These are phyloP conservation scores for Xanthoceras sorbifolium DNA, from an alignment of 345 rosid species.

Conservation along the genomic window DNA sequence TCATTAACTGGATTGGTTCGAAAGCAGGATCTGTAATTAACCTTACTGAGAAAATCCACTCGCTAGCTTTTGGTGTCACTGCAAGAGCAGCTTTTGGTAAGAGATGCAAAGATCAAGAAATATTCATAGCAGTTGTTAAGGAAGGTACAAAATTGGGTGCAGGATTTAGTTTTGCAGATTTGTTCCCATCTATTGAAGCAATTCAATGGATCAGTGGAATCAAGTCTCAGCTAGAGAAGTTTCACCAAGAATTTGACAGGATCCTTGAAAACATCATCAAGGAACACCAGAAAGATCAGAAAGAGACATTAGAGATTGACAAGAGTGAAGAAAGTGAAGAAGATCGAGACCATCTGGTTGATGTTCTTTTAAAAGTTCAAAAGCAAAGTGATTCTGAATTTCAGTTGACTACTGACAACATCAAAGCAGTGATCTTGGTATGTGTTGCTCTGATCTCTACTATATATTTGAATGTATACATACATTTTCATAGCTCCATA, in stretches of 20 bases:
- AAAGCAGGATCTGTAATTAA: background rate
- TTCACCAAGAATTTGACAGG: background rate
- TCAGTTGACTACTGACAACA: slow-evolving; percentile 14
- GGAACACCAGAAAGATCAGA: slow-evolving; percentile 4
- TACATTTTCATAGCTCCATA: too few species aligned
- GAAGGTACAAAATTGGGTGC: background rate
- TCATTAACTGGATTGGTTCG: background rate
- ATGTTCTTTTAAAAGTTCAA: slow-evolving; percentile 36
- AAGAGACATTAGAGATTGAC: background rate
- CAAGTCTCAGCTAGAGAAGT: background rate
- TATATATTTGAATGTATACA: too few species aligned
- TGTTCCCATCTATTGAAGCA: background rate
- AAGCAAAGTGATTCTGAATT: slow-evolving; percentile 26
- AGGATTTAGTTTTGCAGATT: background rate
- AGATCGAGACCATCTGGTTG: too few species aligned
- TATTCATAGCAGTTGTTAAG: background rate
- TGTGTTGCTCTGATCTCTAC: too few species aligned
- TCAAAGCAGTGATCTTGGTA: too few species aligned
- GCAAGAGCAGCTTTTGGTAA: background rate
- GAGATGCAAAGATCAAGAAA: background rate
- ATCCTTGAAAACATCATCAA: slow-evolving; percentile 16
- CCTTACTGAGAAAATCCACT: background rate
- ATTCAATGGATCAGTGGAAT: slow-evolving; percentile 4
- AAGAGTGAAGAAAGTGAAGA: background rate
- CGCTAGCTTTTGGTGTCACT: background rate